Base-by-base conservation (phyloP, 2,329 filamentous ascomycete genomes). In the Akanthomyces lecanii region DNA sequence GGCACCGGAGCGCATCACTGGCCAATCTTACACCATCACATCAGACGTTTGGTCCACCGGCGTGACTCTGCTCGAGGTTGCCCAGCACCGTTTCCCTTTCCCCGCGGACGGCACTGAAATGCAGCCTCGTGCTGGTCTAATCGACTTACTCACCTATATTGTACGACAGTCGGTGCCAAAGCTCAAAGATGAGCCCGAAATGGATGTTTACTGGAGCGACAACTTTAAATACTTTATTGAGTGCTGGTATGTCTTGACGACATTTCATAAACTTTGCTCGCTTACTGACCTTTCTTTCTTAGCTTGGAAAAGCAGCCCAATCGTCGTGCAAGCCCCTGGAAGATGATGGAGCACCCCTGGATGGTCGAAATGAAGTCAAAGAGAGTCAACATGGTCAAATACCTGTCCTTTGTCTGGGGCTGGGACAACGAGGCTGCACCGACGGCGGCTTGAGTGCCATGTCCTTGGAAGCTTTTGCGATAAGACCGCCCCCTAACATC, bases 211-310 rank as follows among this genome's bases (percentile, higher is more conserved):
- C 73, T 99, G 95, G 95, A 96, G 91, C 69, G 91, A 96, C 69
- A 96, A 91, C 72, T 98, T 99, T 78, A 99, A 99, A 76, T 97
- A 97, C 75, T 99, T 99, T 71, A 97, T 99, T 70, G 93, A 97
- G 78, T 97, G 93, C 85, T 98, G 95, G 94, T 98, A 85, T 74
- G 91, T 36, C 12, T 88, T 62, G 21, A 30, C 48, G 16, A 25
- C 10, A 51, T 18, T 4, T 10, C 47, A n/a, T 6, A 28, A 30
- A 3, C 36, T n/a, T 14, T 45, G 3, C 45, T 38, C 36, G 51
- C 33, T 25, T 67, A 54, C 69, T 73, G 66, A 76, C 68, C 23
- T 61, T 40, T 40, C 38, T 7, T 45, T 59, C 38, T 51, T 67
- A 98, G 95, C 79, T 84, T 99, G 63, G 95, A 99, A 76, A 99